Percentiles rank a stretch among this genome's conserved stretches.
phyloP scores from a whole-genome alignment of 371 early-diverging fungal species.

The Mortierella sp. region DNA sequence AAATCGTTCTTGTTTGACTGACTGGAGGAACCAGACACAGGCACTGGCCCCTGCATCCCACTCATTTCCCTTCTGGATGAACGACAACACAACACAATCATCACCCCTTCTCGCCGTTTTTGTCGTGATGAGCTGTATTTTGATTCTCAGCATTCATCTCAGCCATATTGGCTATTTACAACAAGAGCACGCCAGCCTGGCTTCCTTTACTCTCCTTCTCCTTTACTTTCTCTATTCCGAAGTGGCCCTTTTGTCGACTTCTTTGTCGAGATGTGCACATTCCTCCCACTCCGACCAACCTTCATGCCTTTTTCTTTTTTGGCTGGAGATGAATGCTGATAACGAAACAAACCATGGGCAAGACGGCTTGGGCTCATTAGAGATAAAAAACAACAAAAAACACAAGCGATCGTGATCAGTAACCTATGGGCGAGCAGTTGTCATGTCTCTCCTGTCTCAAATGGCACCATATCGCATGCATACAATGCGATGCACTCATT shows the following conservation, averaged over 20 bases:
- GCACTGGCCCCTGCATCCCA: constrained; percentile 6
- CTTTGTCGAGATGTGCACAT: not conserved
- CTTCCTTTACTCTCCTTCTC: not conserved
- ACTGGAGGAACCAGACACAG: not conserved
- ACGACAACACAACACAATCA: not conserved
- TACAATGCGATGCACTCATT: not conserved
- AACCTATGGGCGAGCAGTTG: not conserved
- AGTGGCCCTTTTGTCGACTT: not conserved
- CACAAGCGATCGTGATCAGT: not conserved
- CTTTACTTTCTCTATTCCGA: not conserved
- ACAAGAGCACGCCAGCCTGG: constrained; percentile 1
- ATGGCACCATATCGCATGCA: constrained; percentile 15
- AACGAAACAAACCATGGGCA: not conserved
- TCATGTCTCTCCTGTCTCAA: not conserved
- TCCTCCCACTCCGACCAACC: not conserved
- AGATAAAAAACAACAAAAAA: not conserved
- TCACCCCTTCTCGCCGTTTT: not conserved
- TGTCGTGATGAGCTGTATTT: constrained; percentile 9
- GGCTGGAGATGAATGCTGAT: constrained; percentile 7
- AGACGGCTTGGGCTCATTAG: not conserved
- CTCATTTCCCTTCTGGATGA: not conserved
- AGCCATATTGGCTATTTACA: not conserved
- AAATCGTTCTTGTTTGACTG: not conserved
- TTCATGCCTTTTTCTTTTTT: not conserved
- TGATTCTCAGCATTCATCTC: constrained; percentile 8